phyloP scores from a whole-genome alignment of 2,329 filamentous ascomycete species.

The Fusarium graminum region DNA sequence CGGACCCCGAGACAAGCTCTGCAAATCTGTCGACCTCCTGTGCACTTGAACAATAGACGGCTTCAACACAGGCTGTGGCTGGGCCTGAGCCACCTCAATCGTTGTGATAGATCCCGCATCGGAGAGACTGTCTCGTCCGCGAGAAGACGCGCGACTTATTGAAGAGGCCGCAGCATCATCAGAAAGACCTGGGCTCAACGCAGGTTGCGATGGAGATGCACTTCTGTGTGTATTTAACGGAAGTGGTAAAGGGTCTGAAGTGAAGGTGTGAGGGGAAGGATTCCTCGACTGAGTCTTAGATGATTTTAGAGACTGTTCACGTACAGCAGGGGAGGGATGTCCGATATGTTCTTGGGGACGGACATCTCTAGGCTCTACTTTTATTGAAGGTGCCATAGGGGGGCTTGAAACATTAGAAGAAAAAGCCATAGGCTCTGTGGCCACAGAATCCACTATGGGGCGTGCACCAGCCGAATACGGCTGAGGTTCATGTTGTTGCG shows the following conservation, averaged over 20 bases:
- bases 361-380: neutral
- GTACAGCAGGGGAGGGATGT: constrained; percentile 1
- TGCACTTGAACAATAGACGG: constrained; percentile 47
- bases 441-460: neutral
- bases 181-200: constrained; percentile 35
- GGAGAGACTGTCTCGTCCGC: constrained; percentile 42
- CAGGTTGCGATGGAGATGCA: constrained; percentile 12
- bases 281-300: neutral
- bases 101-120: constrained; percentile 46
- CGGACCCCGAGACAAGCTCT: constrained; percentile 25
- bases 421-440: neutral
- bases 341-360: constrained; percentile 7
- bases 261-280: neutral
- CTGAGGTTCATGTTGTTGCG: neutral
- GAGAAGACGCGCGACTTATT: constrained; percentile 33
- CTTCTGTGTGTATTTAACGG: neutral
- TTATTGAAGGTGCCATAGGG: neutral
- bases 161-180: constrained; percentile 37
- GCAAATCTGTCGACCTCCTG: constrained; percentile 42
- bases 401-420: neutral
- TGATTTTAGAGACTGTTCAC: neutral
- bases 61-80: constrained; percentile 44
- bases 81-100: constrained; percentile 46
- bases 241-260: constrained; percentile 1
- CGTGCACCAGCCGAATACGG: neutral